Evolutionary conservation across 192 early-diverging fungal genomes (phyloP).

Genomic region (Backusella australiensis): DNA sequence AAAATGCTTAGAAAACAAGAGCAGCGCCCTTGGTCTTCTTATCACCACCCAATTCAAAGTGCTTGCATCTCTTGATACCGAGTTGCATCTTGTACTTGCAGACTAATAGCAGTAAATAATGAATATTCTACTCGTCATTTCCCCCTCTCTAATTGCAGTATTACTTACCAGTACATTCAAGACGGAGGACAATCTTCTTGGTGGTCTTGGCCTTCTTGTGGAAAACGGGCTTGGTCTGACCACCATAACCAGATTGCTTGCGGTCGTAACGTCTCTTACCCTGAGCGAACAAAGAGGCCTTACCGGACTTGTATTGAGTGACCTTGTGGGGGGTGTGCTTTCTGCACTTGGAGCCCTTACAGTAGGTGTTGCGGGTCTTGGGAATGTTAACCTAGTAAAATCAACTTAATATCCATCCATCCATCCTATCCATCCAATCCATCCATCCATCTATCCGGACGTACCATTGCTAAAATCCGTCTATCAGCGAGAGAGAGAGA

Average conservation of each 20-base stretch:
- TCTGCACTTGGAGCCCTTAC: slow-evolving; percentile 95
- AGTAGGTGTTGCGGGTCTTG: slow-evolving; percentile 99
- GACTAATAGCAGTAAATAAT: background rate
- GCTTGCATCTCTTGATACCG: slow-evolving; percentile 99
- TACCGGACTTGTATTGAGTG: slow-evolving; percentile 99
- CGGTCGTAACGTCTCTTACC: slow-evolving; percentile 68
- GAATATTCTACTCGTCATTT: no score
- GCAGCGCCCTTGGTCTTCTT: slow-evolving; percentile 93
- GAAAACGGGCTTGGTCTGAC: slow-evolving; percentile 99
- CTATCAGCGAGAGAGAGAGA: slow-evolving; percentile 13
- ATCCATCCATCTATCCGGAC: slow-evolving; percentile 1
- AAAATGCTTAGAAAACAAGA: slow-evolving; percentile 74
- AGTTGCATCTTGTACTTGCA: slow-evolving; percentile 99
- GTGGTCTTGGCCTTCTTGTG: slow-evolving; percentile 99
- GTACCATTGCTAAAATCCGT: slow-evolving; percentile 19
- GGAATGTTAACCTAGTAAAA: slow-evolving; percentile 92
- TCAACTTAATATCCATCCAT: background rate
- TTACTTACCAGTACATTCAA: slow-evolving; percentile 80
- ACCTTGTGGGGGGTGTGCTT: slow-evolving; percentile 99
- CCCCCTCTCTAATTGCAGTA: background rate
- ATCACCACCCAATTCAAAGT: slow-evolving; percentile 99
- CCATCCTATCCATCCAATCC: background rate
- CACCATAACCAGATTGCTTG: slow-evolving; percentile 99
- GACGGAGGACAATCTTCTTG: slow-evolving; percentile 99
- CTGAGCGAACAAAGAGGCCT: slow-evolving; percentile 99